These are phyloP conservation scores for Delonix regia DNA, from an alignment of 306 rosid genomes.

Conservation along the genomic window DNA sequence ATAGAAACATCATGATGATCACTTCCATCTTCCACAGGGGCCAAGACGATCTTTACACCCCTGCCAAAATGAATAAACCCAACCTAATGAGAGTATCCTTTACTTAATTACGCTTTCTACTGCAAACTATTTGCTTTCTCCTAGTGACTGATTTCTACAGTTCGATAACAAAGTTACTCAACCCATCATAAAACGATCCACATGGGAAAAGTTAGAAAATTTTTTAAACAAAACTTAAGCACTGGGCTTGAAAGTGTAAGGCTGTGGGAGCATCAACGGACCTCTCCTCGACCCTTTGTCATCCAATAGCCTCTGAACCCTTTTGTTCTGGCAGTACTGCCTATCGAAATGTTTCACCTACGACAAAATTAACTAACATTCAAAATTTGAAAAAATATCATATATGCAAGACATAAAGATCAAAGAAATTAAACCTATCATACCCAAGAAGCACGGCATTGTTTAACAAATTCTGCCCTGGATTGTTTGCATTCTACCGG, in stretches of 20 bases:
- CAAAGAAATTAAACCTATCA: conserved; percentile 10
- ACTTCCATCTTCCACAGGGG: conserved; percentile 22
- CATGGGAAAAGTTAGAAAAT: neutral
- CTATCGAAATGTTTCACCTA: conserved; percentile 97
- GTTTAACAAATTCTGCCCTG: conserved; percentile 66
- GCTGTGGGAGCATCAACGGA: conserved; percentile 57
- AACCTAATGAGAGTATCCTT: conserved; percentile 37
- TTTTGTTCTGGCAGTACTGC: conserved; percentile 73
- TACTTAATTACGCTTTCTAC: conserved; percentile 9
- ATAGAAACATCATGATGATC: conserved; percentile 19
- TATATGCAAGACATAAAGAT: neutral
- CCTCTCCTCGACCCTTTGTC: conserved; percentile 50
- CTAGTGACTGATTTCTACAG: neutral
- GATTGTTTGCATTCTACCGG: conserved; percentile 68
- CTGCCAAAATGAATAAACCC: conserved; percentile 54
- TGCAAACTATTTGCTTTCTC: neutral
- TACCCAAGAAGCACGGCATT: conserved; percentile 93
- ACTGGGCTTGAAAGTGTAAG: conserved; percentile 45
- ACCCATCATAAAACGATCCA: neutral
- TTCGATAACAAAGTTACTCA: neutral
- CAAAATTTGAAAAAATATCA: conserved; percentile 21
- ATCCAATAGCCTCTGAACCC: conserved; percentile 86
- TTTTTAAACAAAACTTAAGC: neutral
- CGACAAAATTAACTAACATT: conserved; percentile 26
- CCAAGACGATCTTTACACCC: conserved; percentile 30